Evolutionary conservation across 179 eudicot species (phyloP).

Genomic region (Beta corolliflora): DNA sequence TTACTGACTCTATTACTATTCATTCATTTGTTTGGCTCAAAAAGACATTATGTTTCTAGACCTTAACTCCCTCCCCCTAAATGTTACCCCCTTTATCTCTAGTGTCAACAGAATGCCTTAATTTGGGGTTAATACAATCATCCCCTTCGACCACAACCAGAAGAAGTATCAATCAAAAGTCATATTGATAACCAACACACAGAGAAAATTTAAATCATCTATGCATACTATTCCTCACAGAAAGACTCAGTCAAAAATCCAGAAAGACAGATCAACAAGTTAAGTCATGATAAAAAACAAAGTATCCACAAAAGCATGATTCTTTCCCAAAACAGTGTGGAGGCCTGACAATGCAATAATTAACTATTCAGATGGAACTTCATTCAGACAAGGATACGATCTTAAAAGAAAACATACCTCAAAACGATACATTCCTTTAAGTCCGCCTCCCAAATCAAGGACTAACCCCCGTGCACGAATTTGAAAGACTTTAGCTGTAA

Average conservation of each 20-base stretch:
- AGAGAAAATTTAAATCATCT: background rate
- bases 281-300: background rate
- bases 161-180: too few species aligned
- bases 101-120: too few species aligned
- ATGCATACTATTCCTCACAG: background rate
- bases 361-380: background rate
- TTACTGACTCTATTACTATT: too few species aligned
- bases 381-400: background rate
- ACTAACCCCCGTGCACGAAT: conserved; percentile 88
- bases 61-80: too few species aligned
- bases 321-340: background rate
- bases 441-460: conserved; percentile 78
- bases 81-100: too few species aligned
- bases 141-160: background rate
- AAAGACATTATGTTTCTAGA: too few species aligned
- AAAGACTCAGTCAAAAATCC: background rate
- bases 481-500: conserved; percentile 78
- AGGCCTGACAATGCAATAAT: background rate
- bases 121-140: too few species aligned
- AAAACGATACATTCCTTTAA: conserved; percentile 86
- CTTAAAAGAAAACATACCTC: conserved; percentile 51
- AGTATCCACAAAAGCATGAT: background rate
- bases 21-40: too few species aligned
- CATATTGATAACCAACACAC: background rate
- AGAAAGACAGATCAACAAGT: background rate